Conservation (phyloP, 2,329 filamentous ascomycete genomes). For the Verticillium nonalfalfae region DNA sequence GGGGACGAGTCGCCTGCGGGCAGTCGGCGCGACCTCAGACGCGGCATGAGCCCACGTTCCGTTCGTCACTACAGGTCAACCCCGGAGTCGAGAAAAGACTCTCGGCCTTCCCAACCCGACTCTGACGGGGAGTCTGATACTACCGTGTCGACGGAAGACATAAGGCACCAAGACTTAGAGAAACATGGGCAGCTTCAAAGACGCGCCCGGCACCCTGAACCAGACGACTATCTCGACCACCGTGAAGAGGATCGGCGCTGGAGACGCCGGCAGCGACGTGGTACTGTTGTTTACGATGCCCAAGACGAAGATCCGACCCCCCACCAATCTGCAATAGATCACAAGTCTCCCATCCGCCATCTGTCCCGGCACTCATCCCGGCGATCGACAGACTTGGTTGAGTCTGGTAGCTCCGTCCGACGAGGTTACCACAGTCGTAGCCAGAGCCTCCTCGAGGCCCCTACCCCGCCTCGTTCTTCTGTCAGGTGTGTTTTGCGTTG, state of each 20-base stretch:
- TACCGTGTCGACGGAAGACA: conserved; percentile 25
- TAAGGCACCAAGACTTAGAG: conserved; percentile 9
- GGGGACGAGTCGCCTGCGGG: conserved; percentile 4
- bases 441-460: conserved; percentile 3
- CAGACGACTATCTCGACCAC: neutral
- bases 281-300: neutral
- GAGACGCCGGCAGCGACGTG: conserved; percentile 4
- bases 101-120: conserved; percentile 26
- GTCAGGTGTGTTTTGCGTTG: conserved; percentile 1
- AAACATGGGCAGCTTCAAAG: conserved; percentile 2
- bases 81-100: conserved; percentile 26
- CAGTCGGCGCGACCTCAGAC: conserved; percentile 20
- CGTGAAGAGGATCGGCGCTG: conserved; percentile 7
- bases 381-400: conserved; percentile 6
- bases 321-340: neutral
- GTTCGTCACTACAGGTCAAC: conserved; percentile 29
- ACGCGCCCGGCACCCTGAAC: conserved; percentile 5
- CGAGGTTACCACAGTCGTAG: conserved; percentile 4
- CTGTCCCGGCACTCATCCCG: conserved; percentile 8
- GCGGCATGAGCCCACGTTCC: conserved; percentile 25
- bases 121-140: conserved; percentile 32
- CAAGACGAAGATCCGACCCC: neutral
- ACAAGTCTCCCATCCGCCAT: conserved; percentile 5
- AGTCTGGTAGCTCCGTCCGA: conserved; percentile 5
- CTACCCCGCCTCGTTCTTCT: conserved; percentile 4